phyloP scores from a whole-genome alignment of 768 basidiomycete species.

The Tylopilus sp. region DNA sequence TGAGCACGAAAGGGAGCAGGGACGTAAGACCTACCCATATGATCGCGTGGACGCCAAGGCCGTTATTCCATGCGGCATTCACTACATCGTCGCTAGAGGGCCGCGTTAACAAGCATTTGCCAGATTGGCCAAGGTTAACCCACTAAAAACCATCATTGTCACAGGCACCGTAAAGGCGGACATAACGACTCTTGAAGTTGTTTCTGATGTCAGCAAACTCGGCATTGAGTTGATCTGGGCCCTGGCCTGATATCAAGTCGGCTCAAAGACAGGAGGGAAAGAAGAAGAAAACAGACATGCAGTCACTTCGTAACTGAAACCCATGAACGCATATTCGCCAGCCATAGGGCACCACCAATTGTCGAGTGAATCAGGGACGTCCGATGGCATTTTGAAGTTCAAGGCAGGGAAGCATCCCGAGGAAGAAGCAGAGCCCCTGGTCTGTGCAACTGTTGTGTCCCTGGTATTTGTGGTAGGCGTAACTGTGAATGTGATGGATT shows the following conservation, averaged over 20 bases:
- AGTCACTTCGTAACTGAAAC: slow-evolving; percentile 73
- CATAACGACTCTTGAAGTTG: too few species aligned
- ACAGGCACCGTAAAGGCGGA: too few species aligned
- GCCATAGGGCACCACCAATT: slow-evolving; percentile 64
- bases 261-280: not conserved
- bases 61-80: slow-evolving; percentile 71
- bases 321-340: slow-evolving; percentile 73
- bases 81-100: slow-evolving; percentile 51
- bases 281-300: slow-evolving; percentile 41
- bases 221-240: slow-evolving; percentile 40
- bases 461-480: not conserved
- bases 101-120: slow-evolving; percentile 10
- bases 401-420: slow-evolving; percentile 37
- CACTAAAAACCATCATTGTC: too few species aligned
- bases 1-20: not conserved
- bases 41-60: slow-evolving; percentile 73
- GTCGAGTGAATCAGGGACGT: slow-evolving; percentile 40
- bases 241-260: slow-evolving; percentile 51
- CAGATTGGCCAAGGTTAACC: slow-evolving; percentile 11
- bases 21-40: slow-evolving; percentile 53
- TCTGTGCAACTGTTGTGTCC: not conserved
- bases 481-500: too few species aligned
- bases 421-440: not conserved
- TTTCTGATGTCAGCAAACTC: too few species aligned
- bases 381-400: too few species aligned